Evolutionary conservation across 192 early-diverging fungal genomes (phyloP).

Genomic region (Rhizoclosmatium globosum): DNA sequence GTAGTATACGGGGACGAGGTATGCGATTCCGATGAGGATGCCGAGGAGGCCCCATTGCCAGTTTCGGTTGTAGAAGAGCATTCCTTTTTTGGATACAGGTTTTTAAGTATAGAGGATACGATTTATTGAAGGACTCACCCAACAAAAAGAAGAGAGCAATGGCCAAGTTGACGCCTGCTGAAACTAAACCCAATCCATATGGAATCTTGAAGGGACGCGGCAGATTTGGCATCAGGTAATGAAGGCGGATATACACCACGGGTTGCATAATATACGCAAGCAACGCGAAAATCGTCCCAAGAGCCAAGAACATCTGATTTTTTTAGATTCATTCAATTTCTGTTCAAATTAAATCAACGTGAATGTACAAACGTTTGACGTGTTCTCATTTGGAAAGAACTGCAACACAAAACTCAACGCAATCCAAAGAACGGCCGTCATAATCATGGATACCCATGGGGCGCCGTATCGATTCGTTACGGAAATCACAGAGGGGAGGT

Average conservation of each 20-base stretch:
- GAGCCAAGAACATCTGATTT: slow-evolving; percentile 12
- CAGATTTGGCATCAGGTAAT: not conserved
- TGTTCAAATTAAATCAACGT: not conserved
- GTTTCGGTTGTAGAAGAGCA: not conserved
- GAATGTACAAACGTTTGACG: not conserved
- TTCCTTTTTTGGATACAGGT: not conserved
- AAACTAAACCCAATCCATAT: not conserved
- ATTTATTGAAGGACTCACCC: too few relatives aligned
- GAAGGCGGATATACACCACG: slow-evolving; percentile 12
- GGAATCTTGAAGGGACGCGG: slow-evolving; percentile 20
- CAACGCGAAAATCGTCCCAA: slow-evolving; percentile 27
- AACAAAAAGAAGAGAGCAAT: not conserved
- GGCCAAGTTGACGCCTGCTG: not conserved
- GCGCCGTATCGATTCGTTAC: slow-evolving; percentile 23
- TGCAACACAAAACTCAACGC: slow-evolving; percentile 8
- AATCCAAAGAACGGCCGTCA: slow-evolving; percentile 9
- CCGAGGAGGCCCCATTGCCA: slow-evolving; percentile 1
- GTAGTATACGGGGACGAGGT: slow-evolving; percentile 13
- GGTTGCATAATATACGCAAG: slow-evolving; percentile 24
- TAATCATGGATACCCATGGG: slow-evolving; percentile 7
- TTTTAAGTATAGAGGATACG: not conserved
- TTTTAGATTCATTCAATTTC: not conserved
- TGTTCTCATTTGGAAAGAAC: slow-evolving; percentile 5
- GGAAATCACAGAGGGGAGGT: slow-evolving; percentile 9
- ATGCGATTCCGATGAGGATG: not conserved